Evolutionary conservation across 768 basidiomycete genomes (phyloP), one percentile per base, ranked within the genome.

Genomic region (Collybia sordida): DNA sequence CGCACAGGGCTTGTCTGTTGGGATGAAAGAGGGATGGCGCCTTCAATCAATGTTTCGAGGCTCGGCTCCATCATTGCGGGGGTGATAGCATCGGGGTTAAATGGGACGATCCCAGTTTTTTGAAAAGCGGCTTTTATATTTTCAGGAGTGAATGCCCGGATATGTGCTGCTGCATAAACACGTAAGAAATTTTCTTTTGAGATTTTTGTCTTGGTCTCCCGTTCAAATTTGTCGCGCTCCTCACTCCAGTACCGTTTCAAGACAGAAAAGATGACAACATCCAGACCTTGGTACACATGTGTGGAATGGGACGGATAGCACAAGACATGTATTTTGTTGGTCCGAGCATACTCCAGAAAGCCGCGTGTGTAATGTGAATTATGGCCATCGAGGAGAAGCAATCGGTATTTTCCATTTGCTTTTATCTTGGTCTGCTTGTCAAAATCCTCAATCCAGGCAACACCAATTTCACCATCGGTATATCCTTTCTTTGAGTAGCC

Each of bases 361-460:
- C 47, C 60, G 3, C 47, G 41, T 3, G 66, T 70, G 49, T 67
- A 72, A 48, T 80, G 77, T 0, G 72, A 78, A 43, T 61, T 68
- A 47, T 81, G 78, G 0, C 79, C 72, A 63, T 80, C 73, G 9
- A 80, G 64, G 9, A 73, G 53, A 8, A 81, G 72, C n/a, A 72
- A 53, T 15, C 66, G 47, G 2, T 60, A 53, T 12, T 49, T 4
- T 3, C 69, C 70, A 17, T 25, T 46, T 9, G 70, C 71, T 42
- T 74, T 72, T 39, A 61, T 64, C 19, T 50, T 44, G n/a, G 70
- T 77, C 46, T 39, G 38, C 12, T 3, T 4, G 6, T 37, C 6
- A 14, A 14, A 37, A 18, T 37, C 35, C 18, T 37, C 18, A 18
- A 37, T 14, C 35, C 35, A 37, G 2, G 35, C 35, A 4, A 37